phyloP scores from a whole-genome alignment of 768 basidiomycete genomes.

The Lactifluus volemus region DNA sequence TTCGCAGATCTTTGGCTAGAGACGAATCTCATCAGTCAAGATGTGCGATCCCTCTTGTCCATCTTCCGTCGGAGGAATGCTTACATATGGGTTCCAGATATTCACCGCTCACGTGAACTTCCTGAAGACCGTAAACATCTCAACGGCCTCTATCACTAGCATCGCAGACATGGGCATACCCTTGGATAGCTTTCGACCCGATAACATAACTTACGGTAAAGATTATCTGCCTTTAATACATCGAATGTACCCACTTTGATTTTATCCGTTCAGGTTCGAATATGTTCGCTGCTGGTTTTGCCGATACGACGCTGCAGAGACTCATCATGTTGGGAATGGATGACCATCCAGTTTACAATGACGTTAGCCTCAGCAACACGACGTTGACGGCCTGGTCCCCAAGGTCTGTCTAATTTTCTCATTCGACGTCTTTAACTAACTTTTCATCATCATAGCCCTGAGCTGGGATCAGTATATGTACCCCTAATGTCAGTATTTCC shows the following conservation, averaged over 20 bases:
- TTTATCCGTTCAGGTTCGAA: slow-evolving; percentile 6
- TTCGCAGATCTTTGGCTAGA: slow-evolving; percentile 15
- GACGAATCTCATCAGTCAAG: slow-evolving; percentile 4
- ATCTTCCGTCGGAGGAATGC: not conserved
- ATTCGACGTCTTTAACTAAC: too few relatives aligned
- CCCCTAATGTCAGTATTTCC: slow-evolving; percentile 6
- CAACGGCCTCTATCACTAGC: not conserved
- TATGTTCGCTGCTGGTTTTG: slow-evolving; percentile 10
- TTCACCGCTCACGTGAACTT: slow-evolving; percentile 9
- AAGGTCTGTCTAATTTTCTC: not conserved
- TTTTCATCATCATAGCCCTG: slow-evolving; percentile 1
- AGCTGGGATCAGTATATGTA: slow-evolving; percentile 13
- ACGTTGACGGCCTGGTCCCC: not conserved
- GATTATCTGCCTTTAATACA: not conserved
- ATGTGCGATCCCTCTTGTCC: not conserved
- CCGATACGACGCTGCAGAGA: not conserved
- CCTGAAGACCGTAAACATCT: not conserved
- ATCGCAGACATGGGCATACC: slow-evolving; percentile 7
- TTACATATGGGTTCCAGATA: not conserved
- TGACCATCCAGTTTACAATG: not conserved
- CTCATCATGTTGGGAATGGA: not conserved
- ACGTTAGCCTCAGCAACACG: not conserved
- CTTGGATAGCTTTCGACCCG: slow-evolving; percentile 5
- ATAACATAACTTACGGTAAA: slow-evolving; percentile 6
- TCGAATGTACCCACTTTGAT: not conserved